These are phyloP conservation scores for Lachnellula hyalina DNA, from an alignment of 2,329 filamentous ascomycete species.

Conservation along the genomic window DNA sequence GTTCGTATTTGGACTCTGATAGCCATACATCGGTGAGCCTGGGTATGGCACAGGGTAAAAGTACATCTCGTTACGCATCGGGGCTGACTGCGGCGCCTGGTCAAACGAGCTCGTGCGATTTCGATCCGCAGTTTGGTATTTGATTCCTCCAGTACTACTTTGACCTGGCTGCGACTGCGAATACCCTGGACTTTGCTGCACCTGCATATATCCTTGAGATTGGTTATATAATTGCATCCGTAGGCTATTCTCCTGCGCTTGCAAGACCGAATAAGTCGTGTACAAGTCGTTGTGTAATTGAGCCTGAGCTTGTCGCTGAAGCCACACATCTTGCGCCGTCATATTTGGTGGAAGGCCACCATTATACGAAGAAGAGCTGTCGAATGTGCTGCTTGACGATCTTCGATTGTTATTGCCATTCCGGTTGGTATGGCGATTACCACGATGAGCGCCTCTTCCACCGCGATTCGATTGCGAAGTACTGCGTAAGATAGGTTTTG, in stretches of 20 bases:
- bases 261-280: slow-evolving; percentile 33
- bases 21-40: slow-evolving; percentile 42
- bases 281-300: slow-evolving; percentile 34
- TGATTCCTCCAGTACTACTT: slow-evolving; percentile 30
- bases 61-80: slow-evolving; percentile 52
- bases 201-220: slow-evolving; percentile 39
- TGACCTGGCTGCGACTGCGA: slow-evolving; percentile 34
- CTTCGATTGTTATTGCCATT: slow-evolving; percentile 28
- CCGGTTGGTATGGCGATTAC: slow-evolving; percentile 24
- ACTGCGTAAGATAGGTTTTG: slow-evolving; percentile 49
- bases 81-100: slow-evolving; percentile 53
- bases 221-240: slow-evolving; percentile 44
- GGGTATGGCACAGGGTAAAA: slow-evolving; percentile 42
- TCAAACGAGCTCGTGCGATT: slow-evolving; percentile 58
- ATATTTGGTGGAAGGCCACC: slow-evolving; percentile 19
- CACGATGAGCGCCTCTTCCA: slow-evolving; percentile 23
- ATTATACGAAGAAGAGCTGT: slow-evolving; percentile 23
- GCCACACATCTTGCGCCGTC: slow-evolving; percentile 29
- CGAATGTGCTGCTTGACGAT: slow-evolving; percentile 30
- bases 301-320: slow-evolving; percentile 30
- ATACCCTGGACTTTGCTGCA: slow-evolving; percentile 35
- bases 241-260: slow-evolving; percentile 42
- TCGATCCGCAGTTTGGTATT: slow-evolving; percentile 44
- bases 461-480: slow-evolving; percentile 49
- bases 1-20: slow-evolving; percentile 47